A percentile compares a stretch with the other conserved stretches of the same genome.
Evolutionary conservation across 1,284 basidiomycete species (phyloP).

Genomic region (Austropuccinia psidii): DNA sequence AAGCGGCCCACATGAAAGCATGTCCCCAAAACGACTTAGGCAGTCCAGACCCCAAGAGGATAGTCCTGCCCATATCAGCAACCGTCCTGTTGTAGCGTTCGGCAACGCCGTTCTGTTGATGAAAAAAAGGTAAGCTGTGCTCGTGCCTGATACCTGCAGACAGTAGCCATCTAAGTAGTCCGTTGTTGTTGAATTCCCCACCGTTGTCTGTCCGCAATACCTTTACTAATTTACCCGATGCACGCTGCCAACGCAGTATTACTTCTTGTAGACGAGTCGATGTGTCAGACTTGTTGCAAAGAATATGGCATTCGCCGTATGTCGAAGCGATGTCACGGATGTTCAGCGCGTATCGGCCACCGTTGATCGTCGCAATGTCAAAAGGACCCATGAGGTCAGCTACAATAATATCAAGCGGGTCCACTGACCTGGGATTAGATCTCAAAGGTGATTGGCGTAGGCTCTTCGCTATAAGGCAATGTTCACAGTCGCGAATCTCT

Average conservation of each 20-base stretch:
- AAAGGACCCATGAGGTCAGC: constrained; percentile 23
- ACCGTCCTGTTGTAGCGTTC: constrained; percentile 12
- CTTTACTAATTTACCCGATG: background rate
- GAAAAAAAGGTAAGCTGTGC: constrained; percentile 1
- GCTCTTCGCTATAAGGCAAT: constrained; percentile 15
- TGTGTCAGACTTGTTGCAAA: background rate
- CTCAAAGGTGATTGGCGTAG: background rate
- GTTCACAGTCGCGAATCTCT: constrained; percentile 13
- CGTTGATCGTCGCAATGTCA: background rate
- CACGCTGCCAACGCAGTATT: background rate
- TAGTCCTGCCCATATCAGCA: background rate
- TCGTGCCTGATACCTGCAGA: constrained; percentile 16
- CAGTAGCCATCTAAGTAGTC: background rate
- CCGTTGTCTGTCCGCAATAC: constrained; percentile 5
- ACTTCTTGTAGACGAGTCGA: background rate
- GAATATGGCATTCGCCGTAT: background rate
- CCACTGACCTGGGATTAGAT: background rate
- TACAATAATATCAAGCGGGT: background rate
- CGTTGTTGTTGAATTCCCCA: constrained; percentile 6
- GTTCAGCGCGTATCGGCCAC: background rate
- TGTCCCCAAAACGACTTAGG: constrained; percentile 10
- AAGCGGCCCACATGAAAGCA: constrained; percentile 1
- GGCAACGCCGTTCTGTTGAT: constrained; percentile 21
- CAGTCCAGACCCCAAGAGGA: background rate
- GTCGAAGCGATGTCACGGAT: constrained; percentile 8